Percentiles rank a stretch among this genome's conserved stretches.
These are phyloP conservation scores for Rhododendron vialii DNA, from an alignment of 148 eudicot species.

Conservation along the genomic window DNA sequence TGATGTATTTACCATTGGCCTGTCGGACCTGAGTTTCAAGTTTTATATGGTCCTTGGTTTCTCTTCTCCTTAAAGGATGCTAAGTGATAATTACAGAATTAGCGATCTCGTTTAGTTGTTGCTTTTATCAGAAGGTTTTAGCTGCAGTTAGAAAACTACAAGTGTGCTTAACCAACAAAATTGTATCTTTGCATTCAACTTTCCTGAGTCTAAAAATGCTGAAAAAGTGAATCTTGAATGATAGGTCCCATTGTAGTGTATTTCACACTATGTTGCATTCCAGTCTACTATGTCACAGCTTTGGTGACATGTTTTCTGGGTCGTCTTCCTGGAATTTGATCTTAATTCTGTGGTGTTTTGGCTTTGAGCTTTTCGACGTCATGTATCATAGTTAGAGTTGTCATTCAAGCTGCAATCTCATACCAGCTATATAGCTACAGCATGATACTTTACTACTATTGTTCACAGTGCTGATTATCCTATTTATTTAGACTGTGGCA, in stretches of 20 bases:
- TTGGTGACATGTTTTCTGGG: background rate
- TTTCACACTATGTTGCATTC: background rate
- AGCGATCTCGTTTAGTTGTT: background rate
- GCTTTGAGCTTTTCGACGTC: background rate
- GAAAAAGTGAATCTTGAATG: background rate
- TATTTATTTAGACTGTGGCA: constrained; percentile 70
- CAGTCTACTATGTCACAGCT: background rate
- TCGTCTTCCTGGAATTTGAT: background rate
- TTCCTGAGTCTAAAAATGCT: background rate
- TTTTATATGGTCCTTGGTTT: background rate
- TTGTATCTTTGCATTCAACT: background rate
- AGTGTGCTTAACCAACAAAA: background rate
- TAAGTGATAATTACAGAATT: background rate
- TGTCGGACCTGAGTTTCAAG: background rate
- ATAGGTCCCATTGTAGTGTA: background rate
- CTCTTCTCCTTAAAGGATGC: background rate
- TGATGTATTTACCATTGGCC: background rate
- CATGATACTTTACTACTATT: background rate
- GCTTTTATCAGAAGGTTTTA: background rate
- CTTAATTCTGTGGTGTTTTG: background rate
- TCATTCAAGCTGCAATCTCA: background rate
- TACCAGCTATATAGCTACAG: background rate
- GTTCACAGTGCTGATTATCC: background rate
- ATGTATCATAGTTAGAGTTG: background rate
- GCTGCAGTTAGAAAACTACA: background rate